Conservation (phyloP, 2,329 filamentous ascomycete genomes). For the Davidsoniella virescens region DNA sequence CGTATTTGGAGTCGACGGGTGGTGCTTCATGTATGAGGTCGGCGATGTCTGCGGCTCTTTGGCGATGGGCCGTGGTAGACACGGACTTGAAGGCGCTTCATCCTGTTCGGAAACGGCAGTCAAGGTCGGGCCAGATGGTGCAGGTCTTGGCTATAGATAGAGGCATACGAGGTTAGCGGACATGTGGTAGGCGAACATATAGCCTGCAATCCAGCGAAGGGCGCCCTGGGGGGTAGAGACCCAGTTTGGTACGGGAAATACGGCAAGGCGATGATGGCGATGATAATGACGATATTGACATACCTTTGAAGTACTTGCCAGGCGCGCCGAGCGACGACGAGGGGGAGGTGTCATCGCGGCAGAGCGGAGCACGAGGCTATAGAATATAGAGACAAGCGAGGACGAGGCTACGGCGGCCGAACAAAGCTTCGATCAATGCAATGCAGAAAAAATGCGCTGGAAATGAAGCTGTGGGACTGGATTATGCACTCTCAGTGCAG, state of each 20-base stretch:
- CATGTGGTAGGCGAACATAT: slow-evolving; percentile 12
- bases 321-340: slow-evolving; percentile 29
- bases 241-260: too few species aligned
- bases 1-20: slow-evolving; percentile 41
- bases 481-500: too few species aligned
- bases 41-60: slow-evolving; percentile 7
- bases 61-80: slow-evolving; percentile 3
- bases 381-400: too few species aligned
- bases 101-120: slow-evolving; percentile 29
- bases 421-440: neutral
- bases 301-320: slow-evolving; percentile 26
- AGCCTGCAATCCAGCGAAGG: too few species aligned
- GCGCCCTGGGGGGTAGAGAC: too few species aligned
- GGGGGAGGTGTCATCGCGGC: slow-evolving; percentile 24
- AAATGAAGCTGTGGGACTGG: neutral
- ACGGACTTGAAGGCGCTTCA: slow-evolving; percentile 20
- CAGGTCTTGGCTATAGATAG: slow-evolving; percentile 15
- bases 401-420: neutral
- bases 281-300: slow-evolving; percentile 1
- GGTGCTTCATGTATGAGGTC: slow-evolving; percentile 6
- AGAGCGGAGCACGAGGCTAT: neutral
- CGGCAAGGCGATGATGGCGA: too few species aligned
- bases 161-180: slow-evolving; percentile 12
- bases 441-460: neutral
- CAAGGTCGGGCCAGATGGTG: slow-evolving; percentile 22